Conservation (phyloP, 23 red algal species). For the Pyropia yezoensis region DNA sequence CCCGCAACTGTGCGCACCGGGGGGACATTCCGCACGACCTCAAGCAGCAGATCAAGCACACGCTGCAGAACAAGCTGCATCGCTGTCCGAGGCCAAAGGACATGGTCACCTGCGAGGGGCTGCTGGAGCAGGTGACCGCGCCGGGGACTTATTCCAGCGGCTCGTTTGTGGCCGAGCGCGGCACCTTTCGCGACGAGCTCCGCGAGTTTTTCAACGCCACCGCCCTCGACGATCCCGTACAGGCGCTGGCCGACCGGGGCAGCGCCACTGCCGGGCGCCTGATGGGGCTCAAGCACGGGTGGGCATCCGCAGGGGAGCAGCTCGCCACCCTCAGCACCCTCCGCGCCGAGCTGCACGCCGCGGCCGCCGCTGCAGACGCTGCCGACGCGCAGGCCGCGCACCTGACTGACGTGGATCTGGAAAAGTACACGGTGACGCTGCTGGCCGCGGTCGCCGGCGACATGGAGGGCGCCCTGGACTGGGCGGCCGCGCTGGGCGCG, state of each 20-base stretch:
- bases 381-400: slow-evolving; percentile 40
- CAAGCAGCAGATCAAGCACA: slow-evolving; percentile 80
- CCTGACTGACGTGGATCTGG: slow-evolving; percentile 53
- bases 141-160: slow-evolving; percentile 9
- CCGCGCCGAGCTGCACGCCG: slow-evolving; percentile 14
- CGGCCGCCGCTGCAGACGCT: slow-evolving; percentile 11
- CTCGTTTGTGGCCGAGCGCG: slow-evolving; percentile 32
- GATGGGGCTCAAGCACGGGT: slow-evolving; percentile 20
- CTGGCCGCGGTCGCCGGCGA: slow-evolving; percentile 28
- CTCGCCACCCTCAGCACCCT: slow-evolving; percentile 35
- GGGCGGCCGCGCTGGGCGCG: slow-evolving; percentile 15
- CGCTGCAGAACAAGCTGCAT: slow-evolving; percentile 82
- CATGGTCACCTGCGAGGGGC: slow-evolving; percentile 34
- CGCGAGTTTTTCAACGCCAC: slow-evolving; percentile 67
- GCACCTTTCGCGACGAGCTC: slow-evolving; percentile 42
- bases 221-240: slow-evolving; percentile 41
- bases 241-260: slow-evolving; percentile 8
- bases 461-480: slow-evolving; percentile 20
- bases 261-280: neutral
- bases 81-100: slow-evolving; percentile 68
- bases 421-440: slow-evolving; percentile 39
- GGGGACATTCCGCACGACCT: slow-evolving; percentile 74
- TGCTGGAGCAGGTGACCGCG: slow-evolving; percentile 31
- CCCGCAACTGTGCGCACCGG: slow-evolving; percentile 72
- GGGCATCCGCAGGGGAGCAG: slow-evolving; percentile 23